A percentile compares a stretch with the other conserved stretches of the same genome.
Evolutionary conservation across 495 filamentous ascomycete genomes (phyloP).

Genomic region (Aspergillus cavernicola): DNA sequence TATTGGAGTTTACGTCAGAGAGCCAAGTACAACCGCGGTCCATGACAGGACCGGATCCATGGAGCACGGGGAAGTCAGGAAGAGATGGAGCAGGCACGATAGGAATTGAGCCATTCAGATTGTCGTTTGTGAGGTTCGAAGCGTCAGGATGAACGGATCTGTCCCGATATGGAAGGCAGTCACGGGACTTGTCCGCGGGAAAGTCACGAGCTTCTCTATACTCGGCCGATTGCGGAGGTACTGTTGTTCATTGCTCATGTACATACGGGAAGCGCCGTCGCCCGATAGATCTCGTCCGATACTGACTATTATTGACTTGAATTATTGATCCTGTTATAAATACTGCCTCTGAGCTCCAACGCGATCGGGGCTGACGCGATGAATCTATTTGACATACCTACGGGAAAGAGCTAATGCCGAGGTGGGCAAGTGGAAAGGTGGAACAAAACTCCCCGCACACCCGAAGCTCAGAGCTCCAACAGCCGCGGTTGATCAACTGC

Average conservation of each 20-base stretch:
- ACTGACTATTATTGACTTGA: no score
- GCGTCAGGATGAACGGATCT: conserved; percentile 17
- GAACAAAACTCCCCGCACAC: conserved; percentile 18
- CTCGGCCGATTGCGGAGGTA: conserved; percentile 33
- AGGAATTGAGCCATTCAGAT: conserved; percentile 9
- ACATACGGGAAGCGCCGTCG: conserved; percentile 3
- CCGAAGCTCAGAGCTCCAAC: conserved; percentile 15
- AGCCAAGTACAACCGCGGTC: conserved; percentile 31
- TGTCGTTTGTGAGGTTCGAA: not conserved
- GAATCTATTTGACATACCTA: no score
- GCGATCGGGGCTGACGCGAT: no score
- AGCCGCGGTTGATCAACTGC: conserved; percentile 15
- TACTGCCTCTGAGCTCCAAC: not conserved
- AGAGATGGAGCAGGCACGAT: conserved; percentile 8
- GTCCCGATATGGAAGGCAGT: conserved; percentile 2
- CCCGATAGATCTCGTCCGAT: conserved; percentile 11
- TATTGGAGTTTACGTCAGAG: conserved; percentile 31
- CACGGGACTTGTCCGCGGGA: conserved; percentile 33
- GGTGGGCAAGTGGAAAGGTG: conserved; percentile 7
- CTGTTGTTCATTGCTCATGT: not conserved
- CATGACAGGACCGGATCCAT: conserved; percentile 7
- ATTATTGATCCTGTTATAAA: not conserved
- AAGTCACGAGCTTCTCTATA: conserved; percentile 12
- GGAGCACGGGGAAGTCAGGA: conserved; percentile 3
- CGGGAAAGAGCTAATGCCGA: no score